Conservation (phyloP, 306 rosid genomes). For the Elaeagnus macrophylla region DNA sequence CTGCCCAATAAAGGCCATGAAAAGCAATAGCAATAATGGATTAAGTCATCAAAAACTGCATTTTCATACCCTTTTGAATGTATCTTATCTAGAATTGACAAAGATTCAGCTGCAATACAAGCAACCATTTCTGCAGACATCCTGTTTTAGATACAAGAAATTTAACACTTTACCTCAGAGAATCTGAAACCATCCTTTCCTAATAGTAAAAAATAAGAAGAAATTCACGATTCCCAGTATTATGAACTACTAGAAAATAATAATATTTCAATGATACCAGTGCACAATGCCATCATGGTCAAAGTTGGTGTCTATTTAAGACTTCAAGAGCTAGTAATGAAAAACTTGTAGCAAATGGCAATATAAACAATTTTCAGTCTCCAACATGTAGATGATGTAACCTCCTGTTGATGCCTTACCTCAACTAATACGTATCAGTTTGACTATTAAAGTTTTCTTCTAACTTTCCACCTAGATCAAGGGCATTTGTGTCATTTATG, state of each 20-base stretch:
- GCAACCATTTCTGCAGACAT: conserved; percentile 95
- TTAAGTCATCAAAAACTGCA: neutral
- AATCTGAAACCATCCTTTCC: neutral
- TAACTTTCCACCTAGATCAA: too few relatives aligned
- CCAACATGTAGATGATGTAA: too few relatives aligned
- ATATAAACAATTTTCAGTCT: too few relatives aligned
- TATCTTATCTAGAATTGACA: conserved; percentile 91
- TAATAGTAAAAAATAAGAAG: neutral
- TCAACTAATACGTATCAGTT: too few relatives aligned
- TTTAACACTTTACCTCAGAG: neutral
- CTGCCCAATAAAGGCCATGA: neutral
- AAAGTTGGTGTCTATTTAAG: too few relatives aligned
- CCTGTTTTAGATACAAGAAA: conserved; percentile 28
- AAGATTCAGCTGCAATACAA: conserved; percentile 89
- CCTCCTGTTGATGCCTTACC: too few relatives aligned
- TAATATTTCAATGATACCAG: too few relatives aligned
- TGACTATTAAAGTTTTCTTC: too few relatives aligned
- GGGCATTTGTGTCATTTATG: too few relatives aligned
- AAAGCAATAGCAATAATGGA: conserved; percentile 1
- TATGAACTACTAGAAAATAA: neutral
- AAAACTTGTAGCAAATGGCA: too few relatives aligned
- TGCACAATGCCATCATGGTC: too few relatives aligned
- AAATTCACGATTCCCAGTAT: neutral
- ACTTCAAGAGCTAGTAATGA: too few relatives aligned
- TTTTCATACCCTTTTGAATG: conserved; percentile 71